Evolutionary conservation across 1,284 basidiomycete species (phyloP).

Genomic region (Apiotrichum laibachii): DNA sequence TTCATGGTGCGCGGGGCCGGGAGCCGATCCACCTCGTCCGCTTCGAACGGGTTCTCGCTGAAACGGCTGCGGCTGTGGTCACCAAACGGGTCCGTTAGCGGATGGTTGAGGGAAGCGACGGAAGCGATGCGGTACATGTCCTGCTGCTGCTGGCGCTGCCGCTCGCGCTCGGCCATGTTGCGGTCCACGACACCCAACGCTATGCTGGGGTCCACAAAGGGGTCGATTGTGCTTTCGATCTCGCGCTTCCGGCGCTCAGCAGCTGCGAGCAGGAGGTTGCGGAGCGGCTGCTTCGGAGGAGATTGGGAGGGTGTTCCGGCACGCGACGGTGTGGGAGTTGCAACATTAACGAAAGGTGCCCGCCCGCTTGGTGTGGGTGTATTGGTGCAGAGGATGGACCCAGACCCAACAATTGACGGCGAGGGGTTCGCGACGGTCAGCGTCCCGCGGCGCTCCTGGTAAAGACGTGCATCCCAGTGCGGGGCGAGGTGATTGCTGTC

Average conservation of each 20-base stretch:
- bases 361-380: neutral
- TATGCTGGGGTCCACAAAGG: neutral
- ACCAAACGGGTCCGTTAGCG: neutral
- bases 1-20: neutral
- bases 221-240: neutral
- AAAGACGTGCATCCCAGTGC: neutral
- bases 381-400: no score
- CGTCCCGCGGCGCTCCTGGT: neutral
- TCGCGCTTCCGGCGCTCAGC: constrained; percentile 2
- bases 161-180: neutral
- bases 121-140: no score
- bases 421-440: neutral
- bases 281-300: neutral
- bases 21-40: neutral
- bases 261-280: neutral
- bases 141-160: no score
- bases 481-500: neutral
- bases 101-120: no score
- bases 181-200: no score
- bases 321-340: neutral
- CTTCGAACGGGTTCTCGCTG: neutral
- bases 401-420: neutral
- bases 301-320: neutral
- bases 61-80: neutral
- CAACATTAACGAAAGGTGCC: neutral